Evolutionary conservation across 805 yeast genomes (phyloP), one percentile per base, ranked within the genome.

Genomic region (Geotrichum ghanense): DNA sequence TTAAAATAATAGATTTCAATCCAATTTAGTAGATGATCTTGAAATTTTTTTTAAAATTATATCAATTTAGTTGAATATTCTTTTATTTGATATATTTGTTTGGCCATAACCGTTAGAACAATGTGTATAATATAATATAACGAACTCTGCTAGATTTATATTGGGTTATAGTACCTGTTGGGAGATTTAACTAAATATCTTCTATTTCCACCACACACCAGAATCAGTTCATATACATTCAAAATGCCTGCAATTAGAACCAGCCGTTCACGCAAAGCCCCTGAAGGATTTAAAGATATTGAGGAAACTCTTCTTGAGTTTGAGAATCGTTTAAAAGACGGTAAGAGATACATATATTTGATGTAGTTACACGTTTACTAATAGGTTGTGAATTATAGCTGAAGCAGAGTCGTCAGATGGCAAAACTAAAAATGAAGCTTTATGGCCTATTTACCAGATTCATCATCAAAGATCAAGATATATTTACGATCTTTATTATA

Each of bases 381-480:
- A 16, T 17, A 2, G 10, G n/a, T 25, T 16, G 22, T 12, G 44
- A 40, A 45, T 37, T 44, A 24, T 31, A 24, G 69, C 72, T 3
- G 77, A 76, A 46, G 46, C 64, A 1, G 56, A 64, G 2, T 62
- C 71, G 9, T 62, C 66, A 47, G 68, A 73, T 20, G 66, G 73
- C 1, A 66, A 70, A 16, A 71, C 74, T n/a, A 76, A 78, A 47
- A 69, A 72, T 47, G 79, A 78, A 51, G 66, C 56, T 2, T 59
- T 79, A 6, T 84, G 92, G 88, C 81, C 81, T 45, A 77, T 87
- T 17, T 70, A 75, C 52, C 76, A 74, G 55, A 61, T 85, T n/a
- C 73, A 79, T 49, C 90, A 85, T 59, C 88, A 83, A 56, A 72
- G 81, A 43, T 78, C 90, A 1, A 63, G 89, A 45, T 88, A 87